Percentiles rank a stretch among this genome's conserved stretches.
phyloP scores from a whole-genome alignment of 331 rosid genomes.

The Acacia pycnantha region DNA sequence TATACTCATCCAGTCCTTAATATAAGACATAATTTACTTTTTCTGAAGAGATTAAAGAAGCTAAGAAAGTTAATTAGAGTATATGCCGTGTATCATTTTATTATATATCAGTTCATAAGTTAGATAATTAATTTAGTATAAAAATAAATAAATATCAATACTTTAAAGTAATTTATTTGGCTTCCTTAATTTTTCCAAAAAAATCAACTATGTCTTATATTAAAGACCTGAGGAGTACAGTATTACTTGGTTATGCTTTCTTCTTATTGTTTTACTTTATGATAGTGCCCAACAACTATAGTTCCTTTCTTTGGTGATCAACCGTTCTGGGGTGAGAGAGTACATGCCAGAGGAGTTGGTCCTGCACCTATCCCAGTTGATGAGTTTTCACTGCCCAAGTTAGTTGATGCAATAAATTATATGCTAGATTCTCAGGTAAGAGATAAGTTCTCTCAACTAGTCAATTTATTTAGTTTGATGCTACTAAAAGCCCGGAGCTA shows the following conservation, averaged over 20 bases:
- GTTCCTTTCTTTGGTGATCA: constrained; percentile 99
- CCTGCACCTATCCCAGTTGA: constrained; percentile 94
- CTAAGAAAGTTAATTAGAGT: too few relatives aligned
- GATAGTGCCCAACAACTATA: constrained; percentile 89
- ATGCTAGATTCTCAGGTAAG: constrained; percentile 91
- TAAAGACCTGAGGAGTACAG: too few relatives aligned
- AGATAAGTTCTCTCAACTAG: constrained; percentile 2
- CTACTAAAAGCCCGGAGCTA: background rate
- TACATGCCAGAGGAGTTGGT: constrained; percentile 91
- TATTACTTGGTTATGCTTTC: constrained; percentile 21
- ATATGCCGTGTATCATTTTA: too few relatives aligned
- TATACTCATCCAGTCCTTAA: background rate
- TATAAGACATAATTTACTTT: too few relatives aligned
- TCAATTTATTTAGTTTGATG: background rate
- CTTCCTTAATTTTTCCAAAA: too few relatives aligned
- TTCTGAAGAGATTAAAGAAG: too few relatives aligned
- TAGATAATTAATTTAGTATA: too few relatives aligned
- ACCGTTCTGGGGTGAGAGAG: constrained; percentile 99
- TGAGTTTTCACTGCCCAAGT: constrained; percentile 84
- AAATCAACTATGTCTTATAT: too few relatives aligned
- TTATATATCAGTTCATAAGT: too few relatives aligned
- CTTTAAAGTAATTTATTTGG: too few relatives aligned
- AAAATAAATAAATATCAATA: too few relatives aligned
- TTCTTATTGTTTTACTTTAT: constrained; percentile 23
- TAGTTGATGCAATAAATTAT: constrained; percentile 66